Evolutionary conservation across 2,329 filamentous ascomycete species (phyloP), one percentile per base, ranked within the genome.

Genomic region (Sporothrix schenckii): DNA sequence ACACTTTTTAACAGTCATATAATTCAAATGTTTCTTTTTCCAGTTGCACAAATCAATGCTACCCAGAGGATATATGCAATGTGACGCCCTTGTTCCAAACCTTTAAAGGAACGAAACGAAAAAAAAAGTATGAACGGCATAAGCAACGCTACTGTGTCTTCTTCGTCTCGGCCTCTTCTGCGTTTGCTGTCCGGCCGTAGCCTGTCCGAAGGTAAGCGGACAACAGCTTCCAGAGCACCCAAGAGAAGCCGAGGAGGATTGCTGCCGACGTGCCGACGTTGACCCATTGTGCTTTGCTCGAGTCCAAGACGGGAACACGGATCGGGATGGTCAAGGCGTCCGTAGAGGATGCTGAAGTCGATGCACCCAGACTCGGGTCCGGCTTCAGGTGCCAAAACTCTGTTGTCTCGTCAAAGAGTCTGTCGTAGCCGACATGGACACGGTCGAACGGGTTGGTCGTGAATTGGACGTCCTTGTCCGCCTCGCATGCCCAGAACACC

Each of bases 401-500:
- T 0, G 93, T 97, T 66, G 87, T 85, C 0, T 88, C 85, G 1
- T 87, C 88, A 78, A 97, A 97, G 10, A 96, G 80, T 0, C 85
- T 87, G 74, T 97, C 94, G 78, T 94, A 97, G 0, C 93, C 94
- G n/a, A 97, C 76, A 76, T 92, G 88, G n/a, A 85, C 82, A 6
- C 92, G 84, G 78, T 97, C 94, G 79, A 98, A 98, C 0, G 94
- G 94, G 76, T 91, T 97, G 5, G 85, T 86, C 0, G 86, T 80
- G 80, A 94, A 92, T 75, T 92, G 90, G 0, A 84, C 85, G 0
- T 86, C 88, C 67, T 88, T 85, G 11, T 87, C 86, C 0, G 89
- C 87, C 9, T 86, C 84, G 77, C 94, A 98, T 0, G 93, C 93
- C 94, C 94, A 97, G 82, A 97, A 97, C 0, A 97, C 86, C 0